Base-by-base conservation (phyloP, 768 basidiomycete species). In the Russula olivacea region DNA sequence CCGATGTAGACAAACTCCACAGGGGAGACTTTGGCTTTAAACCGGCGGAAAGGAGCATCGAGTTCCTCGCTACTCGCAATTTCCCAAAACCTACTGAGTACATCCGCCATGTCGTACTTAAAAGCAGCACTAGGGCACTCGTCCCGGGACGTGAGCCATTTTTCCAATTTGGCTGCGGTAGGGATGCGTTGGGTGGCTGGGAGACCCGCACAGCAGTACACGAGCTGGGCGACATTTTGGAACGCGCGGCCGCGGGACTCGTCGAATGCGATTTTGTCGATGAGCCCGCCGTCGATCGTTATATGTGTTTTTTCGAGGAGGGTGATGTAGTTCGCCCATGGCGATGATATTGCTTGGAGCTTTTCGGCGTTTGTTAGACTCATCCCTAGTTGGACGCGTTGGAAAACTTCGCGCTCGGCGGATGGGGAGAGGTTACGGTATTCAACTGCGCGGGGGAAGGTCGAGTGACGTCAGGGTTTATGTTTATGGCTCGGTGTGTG, bases 1-100 rank as follows among this genome's bases (percentile, higher is more conserved):
- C 91, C 89, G 48, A 90, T 84, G 71, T 87, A 92, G 43, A 91
- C 82, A 70, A 93, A 88, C 69, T 91, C 87, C 11, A 86, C 82
- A 1, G 88, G 88, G 0, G 88, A 81, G 32, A 91, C 79, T 60
- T 83, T 80, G 56, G 75, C 74, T n/a, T 87, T 79, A 2, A 77
- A 83, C 14, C 69, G 57, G 17, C 64, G 61, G 19, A 56, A 55
- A 1, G 54, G 57, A 8, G 79, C 81, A 21, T 81, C 73, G 6
- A 69, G 51, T 0, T 61, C 55, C 0, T 61, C 12, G 25, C 75
- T 72, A 4, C 64, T 67, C 2, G 86, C 87, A 47, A 89, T 76
- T 14, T 77, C 73, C 75, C 79, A 81, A 41, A 88, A 80, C 23
- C 78, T 76, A 10, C 73, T 69, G 32, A 93, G 74, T 14, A 82